A percentile compares a stretch with the other conserved stretches of the same genome.
Conservation (phyloP, 768 basidiomycete species). For the Mycena polygramma region DNA sequence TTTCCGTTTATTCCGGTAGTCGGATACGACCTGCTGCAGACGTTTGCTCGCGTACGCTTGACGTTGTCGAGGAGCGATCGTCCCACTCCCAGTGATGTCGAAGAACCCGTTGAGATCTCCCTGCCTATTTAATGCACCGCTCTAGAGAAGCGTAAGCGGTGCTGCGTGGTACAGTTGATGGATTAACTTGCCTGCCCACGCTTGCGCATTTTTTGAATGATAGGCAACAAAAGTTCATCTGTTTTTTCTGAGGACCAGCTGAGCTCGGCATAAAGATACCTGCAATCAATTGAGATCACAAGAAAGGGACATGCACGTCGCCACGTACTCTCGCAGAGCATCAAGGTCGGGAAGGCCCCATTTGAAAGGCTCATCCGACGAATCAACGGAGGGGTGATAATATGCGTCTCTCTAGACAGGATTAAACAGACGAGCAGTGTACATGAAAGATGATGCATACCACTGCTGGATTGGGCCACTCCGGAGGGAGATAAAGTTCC, state of each 20-base stretch:
- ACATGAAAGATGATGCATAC: conserved; percentile 58
- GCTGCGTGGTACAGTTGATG: conserved; percentile 1
- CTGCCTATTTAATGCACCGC: conserved; percentile 79
- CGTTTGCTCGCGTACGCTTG: conserved; percentile 90
- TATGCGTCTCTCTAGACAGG: conserved; percentile 86
- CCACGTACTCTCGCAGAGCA: conserved; percentile 81
- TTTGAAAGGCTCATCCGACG: conserved; percentile 93
- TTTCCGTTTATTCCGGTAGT: conserved; percentile 75
- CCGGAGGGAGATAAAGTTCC: conserved; percentile 79
- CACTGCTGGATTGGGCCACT: conserved; percentile 95
- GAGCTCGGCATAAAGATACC: conserved; percentile 83
- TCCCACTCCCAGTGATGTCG: conserved; percentile 76
- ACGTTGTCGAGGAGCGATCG: conserved; percentile 81
- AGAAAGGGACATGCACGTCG: not conserved
- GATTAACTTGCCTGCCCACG: conserved; percentile 72
- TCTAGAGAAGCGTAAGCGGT: conserved; percentile 50
- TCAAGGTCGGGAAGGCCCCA: conserved; percentile 99
- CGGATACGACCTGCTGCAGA: conserved; percentile 87
- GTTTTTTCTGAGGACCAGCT: conserved; percentile 87
- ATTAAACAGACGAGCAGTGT: conserved; percentile 2
- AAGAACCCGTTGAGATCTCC: conserved; percentile 83
- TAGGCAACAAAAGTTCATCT: conserved; percentile 91
- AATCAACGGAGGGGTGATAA: conserved; percentile 90
- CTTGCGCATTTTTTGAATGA: conserved; percentile 90
- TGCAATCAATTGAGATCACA: conserved; percentile 45